Conservation (phyloP, 169 alveolate genomes). For the Eimeria falciformis region DNA sequence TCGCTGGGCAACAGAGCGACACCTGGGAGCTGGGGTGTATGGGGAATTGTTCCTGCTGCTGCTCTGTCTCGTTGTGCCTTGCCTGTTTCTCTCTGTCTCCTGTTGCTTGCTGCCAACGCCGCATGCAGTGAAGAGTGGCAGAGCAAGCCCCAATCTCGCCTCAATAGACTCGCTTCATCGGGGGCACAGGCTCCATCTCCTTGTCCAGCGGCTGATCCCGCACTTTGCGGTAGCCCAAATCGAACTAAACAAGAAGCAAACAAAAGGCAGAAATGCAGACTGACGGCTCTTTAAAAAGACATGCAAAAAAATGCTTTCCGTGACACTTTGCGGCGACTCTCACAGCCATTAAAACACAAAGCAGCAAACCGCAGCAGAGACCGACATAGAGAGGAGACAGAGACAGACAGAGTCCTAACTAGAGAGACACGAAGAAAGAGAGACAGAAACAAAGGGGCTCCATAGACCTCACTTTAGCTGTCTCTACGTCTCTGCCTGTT, state of each 20-base stretch:
- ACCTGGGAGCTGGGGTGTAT: no score
- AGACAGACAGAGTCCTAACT: not conserved
- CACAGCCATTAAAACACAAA: no score
- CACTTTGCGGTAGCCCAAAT: constrained; percentile 91
- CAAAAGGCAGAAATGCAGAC: not conserved
- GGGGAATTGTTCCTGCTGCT: no score
- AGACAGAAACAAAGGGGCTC: not conserved
- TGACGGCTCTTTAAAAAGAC: not conserved
- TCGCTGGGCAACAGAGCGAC: no score
- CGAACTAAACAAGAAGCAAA: constrained; percentile 71
- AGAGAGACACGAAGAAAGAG: not conserved
- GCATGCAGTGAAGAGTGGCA: no score
- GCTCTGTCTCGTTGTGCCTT: not conserved
- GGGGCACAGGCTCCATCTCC: constrained; percentile 93
- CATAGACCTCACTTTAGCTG: constrained; percentile 71
- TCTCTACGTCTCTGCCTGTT: constrained; percentile 84
- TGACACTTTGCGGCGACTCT: no score
- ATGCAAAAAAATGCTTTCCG: no score
- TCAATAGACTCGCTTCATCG: constrained; percentile 88
- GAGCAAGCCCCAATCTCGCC: not conserved
- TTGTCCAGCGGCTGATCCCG: constrained; percentile 90
- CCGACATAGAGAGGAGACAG: not conserved
- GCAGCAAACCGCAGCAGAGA: not conserved
- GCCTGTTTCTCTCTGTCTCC: not conserved
- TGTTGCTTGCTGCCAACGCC: no score